Base-by-base conservation (phyloP, 768 basidiomycete species). In the Gyrodon lividus region DNA sequence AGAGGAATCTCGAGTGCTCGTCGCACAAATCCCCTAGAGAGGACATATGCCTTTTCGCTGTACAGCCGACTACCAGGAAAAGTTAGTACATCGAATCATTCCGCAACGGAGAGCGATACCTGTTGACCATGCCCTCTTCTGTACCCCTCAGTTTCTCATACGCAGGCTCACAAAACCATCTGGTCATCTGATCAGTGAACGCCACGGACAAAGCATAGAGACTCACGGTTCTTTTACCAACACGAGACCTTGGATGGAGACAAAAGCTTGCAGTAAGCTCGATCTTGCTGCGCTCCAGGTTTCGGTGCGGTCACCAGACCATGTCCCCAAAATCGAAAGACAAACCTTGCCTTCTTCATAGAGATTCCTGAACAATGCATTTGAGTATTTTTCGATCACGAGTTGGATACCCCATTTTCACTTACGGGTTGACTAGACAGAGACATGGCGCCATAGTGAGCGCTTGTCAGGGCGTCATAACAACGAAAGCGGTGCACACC, bases 281-380 rank as follows among this genome's bases (percentile, higher is more conserved):
- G 92, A 96, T 40, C 89, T 77, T 31, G 82, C 74, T 1, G 92
- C 77, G 59, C 80, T 92, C 94, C 94, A 98, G 6, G 81, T 84
- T 71, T 98, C 92, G 54, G 77, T 87, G 63, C 78, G 82, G 60
- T 96, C 95, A 8, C 94, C 94, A 7, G 83, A 79, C 94, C 94
- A 97, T 0, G 93, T 95, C 14, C 91, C 91, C 6, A 96, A 72
- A 43, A 96, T 91, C 14, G 92, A 95, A 37, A 96, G 69, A 60
- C 93, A 96, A 26, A 96, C 92, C 68, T 96, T 96, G 39, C 94
- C 94, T 57, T 97, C 94, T 63, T 95, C 93, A 56, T 98, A 98
- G 37, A 97, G 69, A 71, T 96, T 96, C 37, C 88, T 90, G 54
- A 9, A 38, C 43, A 24, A 14, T 41, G 50, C 10, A 51, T 33